phyloP scores from a whole-genome alignment of 306 rosid species.

The Astragalus membranaceus region DNA sequence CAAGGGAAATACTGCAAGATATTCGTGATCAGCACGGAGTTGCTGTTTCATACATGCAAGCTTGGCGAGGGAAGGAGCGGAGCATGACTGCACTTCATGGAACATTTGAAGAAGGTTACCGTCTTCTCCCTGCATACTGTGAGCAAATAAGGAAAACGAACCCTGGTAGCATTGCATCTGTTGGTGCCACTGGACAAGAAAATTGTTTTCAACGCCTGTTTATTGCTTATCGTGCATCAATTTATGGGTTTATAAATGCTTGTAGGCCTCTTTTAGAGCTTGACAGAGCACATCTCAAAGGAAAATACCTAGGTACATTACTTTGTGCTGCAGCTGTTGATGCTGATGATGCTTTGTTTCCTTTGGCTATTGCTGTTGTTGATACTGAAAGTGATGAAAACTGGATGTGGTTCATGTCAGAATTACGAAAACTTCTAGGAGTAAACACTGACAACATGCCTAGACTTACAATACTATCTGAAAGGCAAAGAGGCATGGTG shows the following conservation, averaged over 20 bases:
- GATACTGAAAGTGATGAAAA: constrained; percentile 87
- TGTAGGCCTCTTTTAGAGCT: constrained; percentile 97
- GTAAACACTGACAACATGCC: constrained; percentile 97
- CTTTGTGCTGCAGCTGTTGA: constrained; percentile 93
- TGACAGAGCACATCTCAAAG: constrained; percentile 87
- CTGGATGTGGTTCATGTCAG: constrained; percentile 99
- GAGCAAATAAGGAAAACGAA: constrained; percentile 86
- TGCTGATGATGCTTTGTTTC: constrained; percentile 87
- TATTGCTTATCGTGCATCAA: constrained; percentile 82
- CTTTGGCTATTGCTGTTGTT: constrained; percentile 85
- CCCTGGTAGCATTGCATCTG: constrained; percentile 94
- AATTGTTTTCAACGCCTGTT: constrained; percentile 84
- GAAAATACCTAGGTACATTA: constrained; percentile 78
- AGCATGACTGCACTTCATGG: constrained; percentile 99
- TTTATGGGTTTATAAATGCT: constrained; percentile 90
- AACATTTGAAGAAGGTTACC: constrained; percentile 94
- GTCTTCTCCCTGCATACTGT: constrained; percentile 86
- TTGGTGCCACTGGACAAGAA: constrained; percentile 89
- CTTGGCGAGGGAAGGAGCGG: constrained; percentile 99
- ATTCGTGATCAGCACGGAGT: constrained; percentile 97
- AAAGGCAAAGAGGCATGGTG: constrained; percentile 72
- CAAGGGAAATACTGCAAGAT: constrained; percentile 91
- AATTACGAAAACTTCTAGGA: constrained; percentile 89
- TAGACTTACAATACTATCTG: constrained; percentile 84
- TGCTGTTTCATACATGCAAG: constrained; percentile 99